Evolutionary conservation across 768 basidiomycete species (phyloP).

Genomic region (Kwoniella dejecticola): DNA sequence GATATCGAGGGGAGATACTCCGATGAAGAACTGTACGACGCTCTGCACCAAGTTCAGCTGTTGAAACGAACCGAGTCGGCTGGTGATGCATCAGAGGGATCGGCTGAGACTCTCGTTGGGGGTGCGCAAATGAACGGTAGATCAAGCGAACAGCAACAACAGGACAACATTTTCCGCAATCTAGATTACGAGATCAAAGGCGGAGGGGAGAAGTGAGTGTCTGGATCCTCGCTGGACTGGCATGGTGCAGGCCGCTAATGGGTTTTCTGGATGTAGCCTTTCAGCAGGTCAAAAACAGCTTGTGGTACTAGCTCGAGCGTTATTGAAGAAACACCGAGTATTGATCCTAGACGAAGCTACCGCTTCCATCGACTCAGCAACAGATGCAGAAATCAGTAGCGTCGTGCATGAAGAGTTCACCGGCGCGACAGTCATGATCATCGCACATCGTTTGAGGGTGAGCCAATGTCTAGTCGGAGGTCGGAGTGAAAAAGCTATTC

Average conservation of each 20-base stretch:
- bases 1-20: constrained; percentile 44
- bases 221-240: background rate
- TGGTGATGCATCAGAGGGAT: constrained; percentile 3
- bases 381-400: constrained; percentile 45
- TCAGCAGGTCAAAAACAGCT: constrained; percentile 53
- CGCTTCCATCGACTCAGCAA: constrained; percentile 48
- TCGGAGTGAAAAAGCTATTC: background rate
- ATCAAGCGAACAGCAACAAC: background rate
- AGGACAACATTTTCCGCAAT: constrained; percentile 41
- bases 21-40: constrained; percentile 47
- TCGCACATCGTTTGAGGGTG: constrained; percentile 49
- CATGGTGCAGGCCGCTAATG: background rate
- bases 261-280: constrained; percentile 24
- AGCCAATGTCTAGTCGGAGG: background rate
- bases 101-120: background rate
- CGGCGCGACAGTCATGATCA: constrained; percentile 46
- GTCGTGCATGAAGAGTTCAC: constrained; percentile 44
- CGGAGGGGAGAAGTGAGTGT: constrained; percentile 46
- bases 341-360: constrained; percentile 52
- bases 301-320: constrained; percentile 47
- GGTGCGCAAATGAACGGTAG: background rate
- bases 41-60: constrained; percentile 46
- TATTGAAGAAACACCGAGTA: constrained; percentile 44
- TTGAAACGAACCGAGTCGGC: constrained; percentile 8
- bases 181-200: constrained; percentile 46